Conservation (phyloP, 345 rosid species). For the Barbarea vulgaris region DNA sequence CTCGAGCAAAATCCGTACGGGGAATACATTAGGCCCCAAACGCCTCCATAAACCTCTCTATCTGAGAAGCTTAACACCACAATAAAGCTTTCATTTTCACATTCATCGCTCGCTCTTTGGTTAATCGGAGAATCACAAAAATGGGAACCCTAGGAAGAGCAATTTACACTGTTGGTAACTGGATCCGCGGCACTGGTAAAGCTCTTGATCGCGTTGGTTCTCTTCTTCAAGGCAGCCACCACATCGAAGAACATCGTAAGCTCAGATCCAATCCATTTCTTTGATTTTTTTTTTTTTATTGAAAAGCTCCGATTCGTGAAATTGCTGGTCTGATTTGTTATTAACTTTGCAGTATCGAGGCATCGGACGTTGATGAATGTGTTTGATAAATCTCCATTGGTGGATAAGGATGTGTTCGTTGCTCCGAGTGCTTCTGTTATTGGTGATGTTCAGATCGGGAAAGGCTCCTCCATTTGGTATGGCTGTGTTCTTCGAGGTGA, state of each 20-base stretch:
- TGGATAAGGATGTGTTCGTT: conserved; percentile 85
- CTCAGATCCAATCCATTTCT: conserved; percentile 11
- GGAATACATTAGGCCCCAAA: background rate
- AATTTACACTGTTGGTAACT: conserved; percentile 82
- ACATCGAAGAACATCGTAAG: conserved; percentile 75
- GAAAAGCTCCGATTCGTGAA: background rate
- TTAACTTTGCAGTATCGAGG: conserved; percentile 61
- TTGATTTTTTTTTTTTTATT: background rate
- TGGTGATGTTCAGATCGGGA: conserved; percentile 87
- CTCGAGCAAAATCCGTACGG: background rate
- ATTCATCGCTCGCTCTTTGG: background rate
- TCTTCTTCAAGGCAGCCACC: conserved; percentile 77
- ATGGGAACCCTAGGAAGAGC: conserved; percentile 97
- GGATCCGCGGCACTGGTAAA: conserved; percentile 93
- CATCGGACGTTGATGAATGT: conserved; percentile 93
- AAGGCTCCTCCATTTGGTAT: conserved; percentile 91
- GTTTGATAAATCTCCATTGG: conserved; percentile 80
- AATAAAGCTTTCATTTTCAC: background rate
- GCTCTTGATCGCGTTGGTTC: conserved; percentile 93
- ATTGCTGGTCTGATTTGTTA: background rate
- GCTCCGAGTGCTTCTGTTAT: conserved; percentile 95
- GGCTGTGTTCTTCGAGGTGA: conserved; percentile 96
- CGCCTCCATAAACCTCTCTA: conserved; percentile 34
- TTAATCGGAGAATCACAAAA: conserved; percentile 25
- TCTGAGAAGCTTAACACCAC: background rate